phyloP scores from a whole-genome alignment of 192 early-diverging fungal genomes.

The Rhizophagus prolifer region DNA sequence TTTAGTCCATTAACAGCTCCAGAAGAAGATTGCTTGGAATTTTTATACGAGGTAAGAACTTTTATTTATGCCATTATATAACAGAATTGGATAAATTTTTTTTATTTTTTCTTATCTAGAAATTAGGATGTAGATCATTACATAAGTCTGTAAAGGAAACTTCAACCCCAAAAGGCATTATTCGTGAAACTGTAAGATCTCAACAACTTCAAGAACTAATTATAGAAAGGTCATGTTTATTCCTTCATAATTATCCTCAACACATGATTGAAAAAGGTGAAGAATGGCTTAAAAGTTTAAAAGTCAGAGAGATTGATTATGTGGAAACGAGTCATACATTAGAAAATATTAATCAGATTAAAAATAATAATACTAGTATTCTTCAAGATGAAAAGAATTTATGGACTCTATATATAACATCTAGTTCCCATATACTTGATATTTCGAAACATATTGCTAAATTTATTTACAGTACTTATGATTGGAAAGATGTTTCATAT shows the following conservation, averaged over 20 bases:
- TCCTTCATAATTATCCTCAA: constrained; percentile 63
- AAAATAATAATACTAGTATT: constrained; percentile 58
- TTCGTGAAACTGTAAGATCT: constrained; percentile 45
- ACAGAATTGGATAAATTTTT: background rate
- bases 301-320: constrained; percentile 63
- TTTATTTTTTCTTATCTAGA: background rate
- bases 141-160: constrained; percentile 60
- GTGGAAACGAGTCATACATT: constrained; percentile 54
- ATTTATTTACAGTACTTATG: background rate
- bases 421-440: constrained; percentile 32
- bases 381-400: constrained; percentile 37
- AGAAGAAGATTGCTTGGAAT: background rate
- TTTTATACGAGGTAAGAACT: background rate
- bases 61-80: background rate
- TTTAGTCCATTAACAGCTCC: constrained; percentile 64
- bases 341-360: constrained; percentile 41
- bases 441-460: background rate
- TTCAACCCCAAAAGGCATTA: constrained; percentile 50
- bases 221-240: constrained; percentile 70
- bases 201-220: constrained; percentile 63
- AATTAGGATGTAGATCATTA: constrained; percentile 67
- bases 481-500: background rate
- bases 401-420: constrained; percentile 38
- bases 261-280: constrained; percentile 51
- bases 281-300: constrained; percentile 59